Base-by-base conservation (phyloP, 306 rosid species). In the Inga oerstediana region DNA sequence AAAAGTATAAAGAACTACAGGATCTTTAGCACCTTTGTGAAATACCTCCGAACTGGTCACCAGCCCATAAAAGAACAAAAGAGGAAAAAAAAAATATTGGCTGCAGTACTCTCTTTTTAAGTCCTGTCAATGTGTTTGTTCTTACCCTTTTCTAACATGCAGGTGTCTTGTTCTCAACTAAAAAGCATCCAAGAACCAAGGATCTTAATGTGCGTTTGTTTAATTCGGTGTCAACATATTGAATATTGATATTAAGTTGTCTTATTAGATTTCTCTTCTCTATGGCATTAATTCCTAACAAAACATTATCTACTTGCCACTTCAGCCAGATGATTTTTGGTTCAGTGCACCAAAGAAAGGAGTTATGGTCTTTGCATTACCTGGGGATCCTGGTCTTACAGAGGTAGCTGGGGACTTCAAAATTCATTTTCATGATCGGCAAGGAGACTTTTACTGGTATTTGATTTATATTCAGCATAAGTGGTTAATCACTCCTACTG, bases 321-420 rank as follows among this genome's bases (percentile, higher is more conserved):
- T 79, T 86, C 92, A 97, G 99, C 91, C 98, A 22, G 98, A 97
- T 83, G 99, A 94, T 83, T 90, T 85, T 91, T 97, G 97, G 98
- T 97, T 94, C 82, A 85, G 91, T 87, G 98, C 99, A 7, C 97
- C 99, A 67, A 97, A 97, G 91, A 94, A 97, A 88, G 98, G 99
- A 77, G 93, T 94, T 70, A 94, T 97, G 97, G 99, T 97, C 82
- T 97, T 97, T 84, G 98, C 97, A 8, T 83, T 94, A 86, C 99
- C 97, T 3, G 99, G 99, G 86, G 98, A 97, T 84, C 98, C 97
- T 30, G 99, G 99, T 83, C 91, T 97, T 81, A 88, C 99, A 7
- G 98, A 97, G 84, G 79, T 97, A 81, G 79, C 68, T 68, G 99
- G 99, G 85, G 99, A 97, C 88, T 91, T 97, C 91, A 97, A 94